These are phyloP conservation scores for Raffaelea arxii DNA, from an alignment of 2,329 filamentous ascomycete genomes.

Conservation along the genomic window DNA sequence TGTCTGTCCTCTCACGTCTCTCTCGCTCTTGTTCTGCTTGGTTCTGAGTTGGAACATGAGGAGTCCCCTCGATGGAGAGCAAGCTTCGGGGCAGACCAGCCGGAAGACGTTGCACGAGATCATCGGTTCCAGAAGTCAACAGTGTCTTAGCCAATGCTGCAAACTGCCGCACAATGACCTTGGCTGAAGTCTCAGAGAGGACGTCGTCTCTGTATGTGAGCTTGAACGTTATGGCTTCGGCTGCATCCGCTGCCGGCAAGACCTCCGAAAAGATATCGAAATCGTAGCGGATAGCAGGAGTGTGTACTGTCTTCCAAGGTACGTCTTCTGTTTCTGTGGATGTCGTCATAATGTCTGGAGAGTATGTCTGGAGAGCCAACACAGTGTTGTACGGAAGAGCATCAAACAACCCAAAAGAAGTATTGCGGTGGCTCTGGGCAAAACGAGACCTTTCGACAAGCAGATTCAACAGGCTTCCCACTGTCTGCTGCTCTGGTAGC, in stretches of 20 bases:
- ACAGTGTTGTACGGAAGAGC: slow-evolving; percentile 24
- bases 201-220: slow-evolving; percentile 10
- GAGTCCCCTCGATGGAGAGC: slow-evolving; percentile 3
- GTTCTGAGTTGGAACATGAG: background rate
- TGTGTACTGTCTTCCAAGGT: slow-evolving; percentile 8
- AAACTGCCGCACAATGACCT: slow-evolving; percentile 13
- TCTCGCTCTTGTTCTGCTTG: background rate
- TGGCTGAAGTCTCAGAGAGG: slow-evolving; percentile 12
- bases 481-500: slow-evolving; percentile 8
- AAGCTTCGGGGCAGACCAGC: slow-evolving; percentile 8
- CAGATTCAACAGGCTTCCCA: background rate
- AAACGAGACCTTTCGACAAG: slow-evolving; percentile 5
- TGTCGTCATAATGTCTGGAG: background rate
- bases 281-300: slow-evolving; percentile 12
- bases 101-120: slow-evolving; percentile 8
- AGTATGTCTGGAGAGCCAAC: slow-evolving; percentile 23
- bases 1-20: slow-evolving; percentile 10
- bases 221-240: slow-evolving; percentile 7
- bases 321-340: background rate
- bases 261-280: slow-evolving; percentile 13
- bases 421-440: slow-evolving; percentile 15
- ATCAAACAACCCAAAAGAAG: slow-evolving; percentile 17
- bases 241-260: slow-evolving; percentile 3
- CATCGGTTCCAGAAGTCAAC: slow-evolving; percentile 6
- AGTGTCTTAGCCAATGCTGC: slow-evolving; percentile 10